Evolutionary conservation across 768 basidiomycete species (phyloP).

Genomic region (Podaxis pistillaris): DNA sequence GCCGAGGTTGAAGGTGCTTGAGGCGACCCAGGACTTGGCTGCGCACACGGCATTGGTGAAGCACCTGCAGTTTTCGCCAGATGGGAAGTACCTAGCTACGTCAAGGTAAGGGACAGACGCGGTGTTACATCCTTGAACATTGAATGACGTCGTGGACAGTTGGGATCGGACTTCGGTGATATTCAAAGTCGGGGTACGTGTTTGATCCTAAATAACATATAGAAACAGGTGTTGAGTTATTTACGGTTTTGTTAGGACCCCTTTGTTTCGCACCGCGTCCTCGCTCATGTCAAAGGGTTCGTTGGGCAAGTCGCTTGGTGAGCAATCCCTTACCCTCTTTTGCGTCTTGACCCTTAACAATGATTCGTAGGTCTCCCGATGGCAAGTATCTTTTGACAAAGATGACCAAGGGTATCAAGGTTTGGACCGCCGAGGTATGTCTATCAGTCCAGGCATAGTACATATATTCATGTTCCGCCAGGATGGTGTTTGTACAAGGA

Average conservation of each 20-base stretch:
- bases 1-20: constrained; percentile 54
- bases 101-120: constrained; percentile 45
- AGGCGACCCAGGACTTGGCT: constrained; percentile 56
- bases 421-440: constrained; percentile 68
- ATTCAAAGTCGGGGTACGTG: constrained; percentile 60
- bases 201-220: neutral
- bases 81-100: constrained; percentile 72
- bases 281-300: constrained; percentile 71
- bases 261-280: constrained; percentile 56
- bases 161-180: constrained; percentile 73
- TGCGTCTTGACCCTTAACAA: neutral
- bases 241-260: constrained; percentile 41
- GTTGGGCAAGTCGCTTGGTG: constrained; percentile 77
- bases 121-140: neutral
- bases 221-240: neutral
- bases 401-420: constrained; percentile 59
- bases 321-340: constrained; percentile 5
- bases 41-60: constrained; percentile 68
- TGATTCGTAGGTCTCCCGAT: constrained; percentile 53
- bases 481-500: constrained; percentile 69
- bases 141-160: constrained; percentile 28
- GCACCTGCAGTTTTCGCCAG: constrained; percentile 75
- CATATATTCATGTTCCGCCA: constrained; percentile 23
- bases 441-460: neutral
- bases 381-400: constrained; percentile 65